Evolutionary conservation across 1,284 basidiomycete species (phyloP), one percentile per base, ranked within the genome.

Genomic region (Grifola frondosa): DNA sequence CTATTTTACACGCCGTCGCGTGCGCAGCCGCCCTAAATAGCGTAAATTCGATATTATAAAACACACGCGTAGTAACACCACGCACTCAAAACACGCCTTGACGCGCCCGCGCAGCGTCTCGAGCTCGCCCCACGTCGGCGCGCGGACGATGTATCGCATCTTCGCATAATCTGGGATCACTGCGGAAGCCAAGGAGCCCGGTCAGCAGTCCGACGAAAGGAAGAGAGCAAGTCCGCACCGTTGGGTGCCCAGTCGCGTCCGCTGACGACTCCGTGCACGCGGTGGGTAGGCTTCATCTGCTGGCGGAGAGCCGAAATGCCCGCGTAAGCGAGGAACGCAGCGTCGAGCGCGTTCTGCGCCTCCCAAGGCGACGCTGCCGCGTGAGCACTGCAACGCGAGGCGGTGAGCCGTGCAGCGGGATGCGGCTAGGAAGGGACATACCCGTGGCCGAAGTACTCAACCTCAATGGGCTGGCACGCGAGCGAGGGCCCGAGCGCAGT

Each of bases 301-400:
- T 81, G 89, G 12, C 91, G 76, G 32, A 94, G 71, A 2, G 80
- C 80, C 8, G 87, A 83, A 33, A 94, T 74, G 44, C 77, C 75
- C 7, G 77, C 78, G 64, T 94, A 94, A 3, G 88, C 85, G 13
- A 88, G 66, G 54, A 91, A 84, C 2, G 86, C 90, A 0, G 89
- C 91, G 61, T 92, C 91, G 30, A 90, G 76, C 5, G 91, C 90
- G 59, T 93, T 93, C 46, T 77, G 75, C 19, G 84, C 91, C 64
- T 91, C 86, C 88, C 88, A 91, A 13, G 86, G 88, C 3, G 84
- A 75, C 25, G 73, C 77, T 21, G 79, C 82, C 11, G 88, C 88
- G 59, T 91, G 88, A 16, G 86, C 81, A 32, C 86, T 86, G 49
- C 46, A 16, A 26, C 40, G 15, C 3, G 9, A 22, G 10, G 16